Evolutionary conservation across 2,329 filamentous ascomycete species (phyloP).

Genomic region (Claviceps maximensis): DNA sequence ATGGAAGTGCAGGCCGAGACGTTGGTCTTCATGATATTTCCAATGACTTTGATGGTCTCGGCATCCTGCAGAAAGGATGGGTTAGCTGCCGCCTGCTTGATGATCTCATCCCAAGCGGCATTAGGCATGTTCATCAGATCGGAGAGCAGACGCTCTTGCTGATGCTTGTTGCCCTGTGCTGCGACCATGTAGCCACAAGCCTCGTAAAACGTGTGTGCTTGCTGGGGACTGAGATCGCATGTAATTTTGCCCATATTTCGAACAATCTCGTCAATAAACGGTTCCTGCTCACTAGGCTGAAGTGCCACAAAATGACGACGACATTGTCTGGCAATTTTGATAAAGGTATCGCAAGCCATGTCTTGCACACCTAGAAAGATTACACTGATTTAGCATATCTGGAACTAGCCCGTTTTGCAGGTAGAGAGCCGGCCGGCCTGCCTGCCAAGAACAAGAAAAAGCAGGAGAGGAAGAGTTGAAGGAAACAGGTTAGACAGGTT

Average conservation of each 20-base stretch:
- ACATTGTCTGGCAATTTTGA: slow-evolving; percentile 98
- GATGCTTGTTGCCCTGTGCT: slow-evolving; percentile 86
- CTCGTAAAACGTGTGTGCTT: slow-evolving; percentile 98
- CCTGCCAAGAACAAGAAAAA: too few species aligned
- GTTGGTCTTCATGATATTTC: slow-evolving; percentile 99
- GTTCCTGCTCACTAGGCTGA: slow-evolving; percentile 85
- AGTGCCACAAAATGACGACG: slow-evolving; percentile 93
- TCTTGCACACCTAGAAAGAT: slow-evolving; percentile 67
- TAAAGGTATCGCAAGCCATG: slow-evolving; percentile 99
- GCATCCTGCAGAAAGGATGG: slow-evolving; percentile 78
- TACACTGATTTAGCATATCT: not conserved
- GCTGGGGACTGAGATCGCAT: slow-evolving; percentile 84
- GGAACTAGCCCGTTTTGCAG: not conserved
- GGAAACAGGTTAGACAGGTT: too few species aligned
- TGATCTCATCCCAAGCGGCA: slow-evolving; percentile 89
- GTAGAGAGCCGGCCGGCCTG: not conserved
- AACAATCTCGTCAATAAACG: slow-evolving; percentile 98
- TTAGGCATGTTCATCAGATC: slow-evolving; percentile 94
- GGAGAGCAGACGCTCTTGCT: slow-evolving; percentile 80
- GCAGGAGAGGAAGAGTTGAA: too few species aligned
- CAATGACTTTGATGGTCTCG: slow-evolving; percentile 95
- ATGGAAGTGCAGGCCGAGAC: slow-evolving; percentile 97
- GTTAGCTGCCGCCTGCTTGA: slow-evolving; percentile 71
- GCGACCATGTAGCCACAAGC: slow-evolving; percentile 99
- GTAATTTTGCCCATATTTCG: slow-evolving; percentile 93